Percentiles rank a stretch among this genome's conserved stretches.
phyloP scores from a whole-genome alignment of 2,329 filamentous ascomycete species.

The Metarhizium album region DNA sequence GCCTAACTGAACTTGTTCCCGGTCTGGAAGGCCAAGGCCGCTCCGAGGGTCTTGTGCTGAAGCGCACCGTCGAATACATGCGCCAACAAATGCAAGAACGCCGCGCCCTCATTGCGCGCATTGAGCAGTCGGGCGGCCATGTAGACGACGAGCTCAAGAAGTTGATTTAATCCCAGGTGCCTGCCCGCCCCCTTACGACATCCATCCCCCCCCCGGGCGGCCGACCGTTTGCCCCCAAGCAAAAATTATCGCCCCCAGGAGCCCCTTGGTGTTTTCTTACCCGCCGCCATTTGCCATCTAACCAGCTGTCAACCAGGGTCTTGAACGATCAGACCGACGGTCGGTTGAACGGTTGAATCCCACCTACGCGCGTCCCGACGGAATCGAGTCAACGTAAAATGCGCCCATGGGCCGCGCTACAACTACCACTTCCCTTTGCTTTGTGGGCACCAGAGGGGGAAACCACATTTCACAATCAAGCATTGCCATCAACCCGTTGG shows the following conservation, averaged over 20 bases:
- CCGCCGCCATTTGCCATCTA: neutral
- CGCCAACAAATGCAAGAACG: conserved; percentile 48
- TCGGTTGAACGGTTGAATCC: conserved; percentile 5
- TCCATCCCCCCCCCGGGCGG: too few relatives aligned
- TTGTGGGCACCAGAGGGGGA: neutral
- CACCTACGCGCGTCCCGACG: neutral
- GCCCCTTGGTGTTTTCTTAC: neutral
- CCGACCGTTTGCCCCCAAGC: too few relatives aligned
- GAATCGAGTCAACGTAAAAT: neutral
- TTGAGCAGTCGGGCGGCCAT: conserved; percentile 47
- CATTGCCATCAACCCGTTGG: neutral
- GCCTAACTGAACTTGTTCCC: conserved; percentile 68
- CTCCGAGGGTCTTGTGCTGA: conserved; percentile 76
- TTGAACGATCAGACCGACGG: conserved; percentile 8
- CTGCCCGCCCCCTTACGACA: too few relatives aligned
- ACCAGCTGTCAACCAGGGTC: conserved; percentile 3
- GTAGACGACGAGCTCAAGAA: conserved; percentile 38
- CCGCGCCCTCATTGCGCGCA: conserved; percentile 43
- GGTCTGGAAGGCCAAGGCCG: conserved; percentile 73
- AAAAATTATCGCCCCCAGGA: too few relatives aligned
- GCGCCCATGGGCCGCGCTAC: neutral
- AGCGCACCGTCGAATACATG: conserved; percentile 57
- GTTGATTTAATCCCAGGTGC: conserved; percentile 19
- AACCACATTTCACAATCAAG: neutral
- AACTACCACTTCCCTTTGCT: neutral